Conservation (phyloP, 116 monocot species). For the Trichopus zeylanicus region DNA sequence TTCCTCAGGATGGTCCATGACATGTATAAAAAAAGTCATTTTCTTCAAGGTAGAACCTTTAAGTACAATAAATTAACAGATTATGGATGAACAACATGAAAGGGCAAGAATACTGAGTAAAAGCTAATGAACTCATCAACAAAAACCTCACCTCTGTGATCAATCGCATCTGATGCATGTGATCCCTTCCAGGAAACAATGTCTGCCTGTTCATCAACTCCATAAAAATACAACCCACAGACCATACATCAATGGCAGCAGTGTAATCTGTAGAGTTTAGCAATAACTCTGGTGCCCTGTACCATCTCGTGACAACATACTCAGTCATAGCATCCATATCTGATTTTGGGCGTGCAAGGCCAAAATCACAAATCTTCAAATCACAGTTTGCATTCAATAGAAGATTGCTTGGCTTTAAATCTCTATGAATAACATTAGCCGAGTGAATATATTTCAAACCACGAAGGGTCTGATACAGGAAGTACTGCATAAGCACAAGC, state of each 20-base stretch:
- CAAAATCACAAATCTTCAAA: conserved; percentile 97
- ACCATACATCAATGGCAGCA: conserved; percentile 95
- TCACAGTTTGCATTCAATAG: conserved; percentile 97
- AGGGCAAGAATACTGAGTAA: no score
- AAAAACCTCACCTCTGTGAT: conserved; percentile 79
- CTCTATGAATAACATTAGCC: conserved; percentile 95
- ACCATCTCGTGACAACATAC: conserved; percentile 98
- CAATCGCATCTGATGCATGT: conserved; percentile 88
- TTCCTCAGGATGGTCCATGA: neutral
- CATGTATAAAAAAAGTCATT: no score
- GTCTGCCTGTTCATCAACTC: conserved; percentile 82
- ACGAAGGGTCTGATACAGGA: conserved; percentile 91
- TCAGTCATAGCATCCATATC: conserved; percentile 99
- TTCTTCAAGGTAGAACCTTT: neutral
- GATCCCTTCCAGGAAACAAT: conserved; percentile 93
- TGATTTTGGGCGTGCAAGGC: conserved; percentile 84
- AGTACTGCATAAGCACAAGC: conserved; percentile 54
- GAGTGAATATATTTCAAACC: conserved; percentile 97
- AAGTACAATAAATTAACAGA: no score
- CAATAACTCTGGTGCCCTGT: conserved; percentile 84
- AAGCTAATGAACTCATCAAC: no score
- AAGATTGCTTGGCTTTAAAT: conserved; percentile 95
- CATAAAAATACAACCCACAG: conserved; percentile 97
- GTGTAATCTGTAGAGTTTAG: conserved; percentile 93
- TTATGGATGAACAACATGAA: no score